These are phyloP conservation scores for Scheffersomyces spartinae DNA, from an alignment of 805 yeast genomes.

Conservation along the genomic window DNA sequence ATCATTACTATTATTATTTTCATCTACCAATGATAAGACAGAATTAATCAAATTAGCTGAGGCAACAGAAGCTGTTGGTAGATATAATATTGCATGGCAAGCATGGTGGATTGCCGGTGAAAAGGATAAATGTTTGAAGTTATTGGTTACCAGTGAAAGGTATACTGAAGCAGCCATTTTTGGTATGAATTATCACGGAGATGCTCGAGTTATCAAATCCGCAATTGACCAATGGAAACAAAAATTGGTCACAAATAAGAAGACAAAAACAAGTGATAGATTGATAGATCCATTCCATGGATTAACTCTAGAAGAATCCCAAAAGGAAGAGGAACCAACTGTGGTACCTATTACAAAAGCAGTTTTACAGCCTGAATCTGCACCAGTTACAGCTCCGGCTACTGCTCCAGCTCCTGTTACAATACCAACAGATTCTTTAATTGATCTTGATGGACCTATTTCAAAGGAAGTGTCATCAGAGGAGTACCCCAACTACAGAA, in stretches of 20 bases:
- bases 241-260: constrained; percentile 37
- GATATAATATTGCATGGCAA: constrained; percentile 83
- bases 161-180: constrained; percentile 78
- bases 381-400: too few species aligned
- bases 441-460: constrained; percentile 7
- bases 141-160: constrained; percentile 59
- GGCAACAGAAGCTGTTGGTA: constrained; percentile 60
- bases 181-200: constrained; percentile 53
- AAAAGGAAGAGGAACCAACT: constrained; percentile 5
- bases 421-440: constrained; percentile 6
- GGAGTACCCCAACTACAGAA: constrained; percentile 1
- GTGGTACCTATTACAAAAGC: constrained; percentile 7
- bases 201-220: constrained; percentile 20
- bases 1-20: constrained; percentile 68
- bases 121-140: constrained; percentile 45
- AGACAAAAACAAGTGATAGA: constrained; percentile 50
- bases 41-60: constrained; percentile 55
- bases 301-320: constrained; percentile 2
- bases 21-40: constrained; percentile 62
- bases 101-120: constrained; percentile 84
- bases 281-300: constrained; percentile 31
- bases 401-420: too few species aligned
- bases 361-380: too few species aligned
- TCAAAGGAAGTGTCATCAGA: constrained; percentile 10
- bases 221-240: constrained; percentile 58